Conservation (phyloP, 371 early-diverging fungal species). For the Mortierella sp. region DNA sequence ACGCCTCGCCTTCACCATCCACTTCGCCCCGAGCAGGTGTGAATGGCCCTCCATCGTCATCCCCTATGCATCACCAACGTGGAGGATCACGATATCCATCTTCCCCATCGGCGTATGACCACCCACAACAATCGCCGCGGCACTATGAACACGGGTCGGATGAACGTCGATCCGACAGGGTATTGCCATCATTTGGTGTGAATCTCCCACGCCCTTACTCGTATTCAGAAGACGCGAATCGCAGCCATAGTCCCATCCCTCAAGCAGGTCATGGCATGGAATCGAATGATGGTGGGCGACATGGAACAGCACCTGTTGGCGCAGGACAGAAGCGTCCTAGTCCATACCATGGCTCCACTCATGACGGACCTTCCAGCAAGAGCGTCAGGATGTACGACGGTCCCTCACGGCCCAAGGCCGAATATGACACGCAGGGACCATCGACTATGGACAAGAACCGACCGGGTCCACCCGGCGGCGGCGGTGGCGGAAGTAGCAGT, state of each 20-base stretch:
- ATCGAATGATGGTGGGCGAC: conserved; percentile 2
- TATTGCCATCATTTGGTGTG: conserved; percentile 46
- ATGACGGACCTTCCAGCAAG: conserved; percentile 33
- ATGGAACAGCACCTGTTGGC: conserved; percentile 11
- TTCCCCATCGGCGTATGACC: conserved; percentile 44
- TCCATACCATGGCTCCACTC: conserved; percentile 22
- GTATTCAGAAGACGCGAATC: conserved; percentile 21
- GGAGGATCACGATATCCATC: conserved; percentile 26
- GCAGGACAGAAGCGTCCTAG: conserved; percentile 39
- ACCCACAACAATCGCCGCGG: conserved; percentile 25
- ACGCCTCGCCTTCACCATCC: conserved; percentile 30
- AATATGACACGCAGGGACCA: conserved; percentile 41
- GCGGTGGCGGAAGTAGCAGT: not conserved
- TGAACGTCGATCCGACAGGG: conserved; percentile 42
- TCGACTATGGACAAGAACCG: conserved; percentile 27
- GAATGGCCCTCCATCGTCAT: conserved; percentile 17
- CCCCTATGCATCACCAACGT: conserved; percentile 32
- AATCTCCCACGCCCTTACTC: conserved; percentile 40
- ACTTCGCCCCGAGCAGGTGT: conserved; percentile 13
- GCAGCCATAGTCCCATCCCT: conserved; percentile 12
- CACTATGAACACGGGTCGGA: conserved; percentile 27
- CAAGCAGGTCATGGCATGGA: conserved; percentile 8
- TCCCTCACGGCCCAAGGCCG: conserved; percentile 15
- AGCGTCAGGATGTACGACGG: conserved; percentile 32
- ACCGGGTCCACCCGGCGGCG: not conserved